Evolutionary conservation across 2,329 filamentous ascomycete genomes (phyloP).

Genomic region (Sclerotinia borealis): DNA sequence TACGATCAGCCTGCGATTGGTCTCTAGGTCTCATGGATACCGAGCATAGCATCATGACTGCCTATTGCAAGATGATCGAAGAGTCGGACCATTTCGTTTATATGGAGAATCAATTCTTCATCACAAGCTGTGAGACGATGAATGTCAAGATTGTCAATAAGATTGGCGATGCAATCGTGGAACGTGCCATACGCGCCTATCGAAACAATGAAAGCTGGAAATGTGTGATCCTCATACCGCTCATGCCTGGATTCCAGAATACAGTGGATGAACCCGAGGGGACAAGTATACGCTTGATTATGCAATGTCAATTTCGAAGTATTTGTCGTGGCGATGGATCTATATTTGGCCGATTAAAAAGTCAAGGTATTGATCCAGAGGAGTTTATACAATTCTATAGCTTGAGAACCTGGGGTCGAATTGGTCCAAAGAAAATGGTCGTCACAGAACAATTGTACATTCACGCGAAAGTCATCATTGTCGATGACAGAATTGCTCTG

Average conservation of each 20-base stretch:
- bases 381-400: constrained; percentile 96
- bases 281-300: constrained; percentile 88
- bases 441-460: constrained; percentile 98
- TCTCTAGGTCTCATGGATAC: constrained; percentile 82
- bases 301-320: constrained; percentile 94
- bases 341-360: constrained; percentile 80
- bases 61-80: constrained; percentile 90
- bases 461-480: constrained; percentile 93
- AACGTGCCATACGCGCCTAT: constrained; percentile 80
- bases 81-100: constrained; percentile 96
- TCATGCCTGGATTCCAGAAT: constrained; percentile 98
- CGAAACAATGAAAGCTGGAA: constrained; percentile 85
- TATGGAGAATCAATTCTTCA: constrained; percentile 98
- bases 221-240: constrained; percentile 80
- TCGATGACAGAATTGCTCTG: constrained; percentile 86
- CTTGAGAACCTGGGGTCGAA: constrained; percentile 84
- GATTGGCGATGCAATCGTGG: constrained; percentile 90
- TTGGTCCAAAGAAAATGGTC: constrained; percentile 73
- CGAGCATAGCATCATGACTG: constrained; percentile 93
- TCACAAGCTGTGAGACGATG: constrained; percentile 85
- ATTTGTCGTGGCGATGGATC: constrained; percentile 90
- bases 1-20: constrained; percentile 87
- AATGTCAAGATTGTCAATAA: constrained; percentile 84
- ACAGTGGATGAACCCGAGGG: constrained; percentile 92
- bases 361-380: constrained; percentile 79